A percentile compares a stretch with the other conserved stretches of the same genome.
Evolutionary conservation across 805 yeast species (phyloP).

Genomic region (Cyberlindnera xishuangbannaensis): DNA sequence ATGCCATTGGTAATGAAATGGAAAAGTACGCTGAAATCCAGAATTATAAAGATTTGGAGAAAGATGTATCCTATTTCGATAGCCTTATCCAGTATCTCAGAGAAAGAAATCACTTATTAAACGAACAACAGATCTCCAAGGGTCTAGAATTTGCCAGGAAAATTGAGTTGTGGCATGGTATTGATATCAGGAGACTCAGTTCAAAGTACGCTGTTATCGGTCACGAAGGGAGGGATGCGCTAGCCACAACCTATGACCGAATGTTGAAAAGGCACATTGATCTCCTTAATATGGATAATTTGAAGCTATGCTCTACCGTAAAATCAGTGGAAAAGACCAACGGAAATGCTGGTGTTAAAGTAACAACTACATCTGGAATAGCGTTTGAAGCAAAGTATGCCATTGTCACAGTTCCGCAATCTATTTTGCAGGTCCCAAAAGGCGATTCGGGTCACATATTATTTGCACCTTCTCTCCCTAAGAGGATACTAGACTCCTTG

Average conservation of each 20-base stretch:
- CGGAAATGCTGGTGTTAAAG: constrained; percentile 15
- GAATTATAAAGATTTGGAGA: constrained; percentile 43
- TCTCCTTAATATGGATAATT: constrained; percentile 32
- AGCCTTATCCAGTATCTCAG: constrained; percentile 42
- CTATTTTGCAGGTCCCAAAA: constrained; percentile 45
- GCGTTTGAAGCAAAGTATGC: constrained; percentile 44
- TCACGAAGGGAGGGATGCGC: constrained; percentile 75
- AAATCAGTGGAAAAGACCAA: constrained; percentile 29
- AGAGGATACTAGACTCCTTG: constrained; percentile 36
- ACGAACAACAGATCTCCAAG: constrained; percentile 43
- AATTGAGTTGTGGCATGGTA: constrained; percentile 77
- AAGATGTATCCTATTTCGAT: constrained; percentile 49
- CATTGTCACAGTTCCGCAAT: constrained; percentile 74
- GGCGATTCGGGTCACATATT: constrained; percentile 39
- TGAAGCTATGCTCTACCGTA: constrained; percentile 40
- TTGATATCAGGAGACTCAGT: constrained; percentile 60
- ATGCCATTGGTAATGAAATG: constrained; percentile 50
- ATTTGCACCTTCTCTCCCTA: constrained; percentile 56
- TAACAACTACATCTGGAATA: constrained; percentile 27
- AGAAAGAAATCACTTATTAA: constrained; percentile 40
- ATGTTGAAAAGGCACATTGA: constrained; percentile 41
- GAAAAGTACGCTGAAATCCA: constrained; percentile 52
- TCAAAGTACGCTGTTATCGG: constrained; percentile 64
- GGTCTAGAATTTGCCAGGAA: constrained; percentile 49
- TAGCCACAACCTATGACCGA: constrained; percentile 48